Evolutionary conservation across 2,329 filamentous ascomycete genomes (phyloP), one percentile per base, ranked within the genome.

Genomic region (Alternaria tenuissima): DNA sequence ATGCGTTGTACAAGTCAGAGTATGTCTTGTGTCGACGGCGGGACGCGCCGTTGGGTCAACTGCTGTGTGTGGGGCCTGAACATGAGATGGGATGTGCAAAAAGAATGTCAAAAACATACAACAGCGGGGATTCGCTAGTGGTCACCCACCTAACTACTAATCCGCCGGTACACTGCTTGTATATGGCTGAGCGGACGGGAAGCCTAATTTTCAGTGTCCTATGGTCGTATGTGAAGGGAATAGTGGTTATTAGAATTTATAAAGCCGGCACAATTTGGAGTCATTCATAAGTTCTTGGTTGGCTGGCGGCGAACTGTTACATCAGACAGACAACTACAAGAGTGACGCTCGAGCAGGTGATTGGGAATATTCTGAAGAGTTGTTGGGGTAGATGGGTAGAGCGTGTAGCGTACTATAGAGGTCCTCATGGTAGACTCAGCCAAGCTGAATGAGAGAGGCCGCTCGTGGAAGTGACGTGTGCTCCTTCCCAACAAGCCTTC

Each of bases 381-480:
- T 38, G 3, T 16, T n/a, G 16, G 4, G 12, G 11, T 38, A n/a
- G 2, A 38, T n/a, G 16, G 6, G 7, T 16, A 38, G 16, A 1
- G 16, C 16, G 8, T n/a, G 16, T 38, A 8, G 34, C 34, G 34
- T 0, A 38, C 16, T 16, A 3, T n/a, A 16, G 5, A n/a, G 14
- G 34, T 38, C 7, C 34, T n/a, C 6, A 8, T 8, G 16, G 34
- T 38, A 39, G 7, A 39, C 14, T 9, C n/a, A 39, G 34, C n/a
- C n/a, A 39, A 20, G 7, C 3, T 16, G 9, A 2, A 39, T 47
- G 5, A 8, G 26, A 46, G 24, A 46, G 9, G 18, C 70, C 88
- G 85, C 74, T 92, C 93, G 72, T 91, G 88, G 80, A 96, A 89
- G 12, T 63, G 61, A 28, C 55, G 90, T 90, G 70, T 72, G 42